phyloP scores from a whole-genome alignment of 192 early-diverging fungal genomes.

The Coemansia sp. region DNA sequence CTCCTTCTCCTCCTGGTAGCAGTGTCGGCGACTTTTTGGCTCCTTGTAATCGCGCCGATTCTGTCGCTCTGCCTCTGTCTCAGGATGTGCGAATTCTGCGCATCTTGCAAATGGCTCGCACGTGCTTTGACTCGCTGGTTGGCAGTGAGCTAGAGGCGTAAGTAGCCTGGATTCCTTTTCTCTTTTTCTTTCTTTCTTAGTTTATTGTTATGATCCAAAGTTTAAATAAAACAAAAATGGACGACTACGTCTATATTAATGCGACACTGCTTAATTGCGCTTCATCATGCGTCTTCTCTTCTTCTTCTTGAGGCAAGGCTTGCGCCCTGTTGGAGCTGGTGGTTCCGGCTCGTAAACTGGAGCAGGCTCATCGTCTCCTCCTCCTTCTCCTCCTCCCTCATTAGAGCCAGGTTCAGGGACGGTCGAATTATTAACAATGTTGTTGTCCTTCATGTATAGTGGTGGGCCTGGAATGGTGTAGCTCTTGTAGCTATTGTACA shows the following conservation, averaged over 20 bases:
- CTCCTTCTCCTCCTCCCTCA: neutral
- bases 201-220: neutral
- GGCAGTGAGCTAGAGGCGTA: slow-evolving; percentile 20
- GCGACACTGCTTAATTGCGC: neutral
- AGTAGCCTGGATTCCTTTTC: neutral
- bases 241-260: neutral
- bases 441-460: neutral
- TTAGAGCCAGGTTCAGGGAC: neutral
- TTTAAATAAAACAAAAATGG: neutral
- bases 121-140: slow-evolving; percentile 52
- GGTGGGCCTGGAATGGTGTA: slow-evolving; percentile 25
- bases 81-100: slow-evolving; percentile 48
- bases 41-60: neutral
- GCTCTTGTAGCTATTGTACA: neutral
- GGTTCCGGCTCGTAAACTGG: too few relatives aligned
- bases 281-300: neutral
- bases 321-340: neutral
- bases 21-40: neutral
- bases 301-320: neutral
- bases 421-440: too few relatives aligned
- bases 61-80: slow-evolving; percentile 28
- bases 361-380: too few relatives aligned
- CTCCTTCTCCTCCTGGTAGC: neutral
- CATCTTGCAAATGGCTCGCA: slow-evolving; percentile 40
- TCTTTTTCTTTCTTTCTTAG: neutral